These are phyloP conservation scores for Elongisporangium anandrum DNA, from an alignment of 352 stramenopile species.

Conservation along the genomic window DNA sequence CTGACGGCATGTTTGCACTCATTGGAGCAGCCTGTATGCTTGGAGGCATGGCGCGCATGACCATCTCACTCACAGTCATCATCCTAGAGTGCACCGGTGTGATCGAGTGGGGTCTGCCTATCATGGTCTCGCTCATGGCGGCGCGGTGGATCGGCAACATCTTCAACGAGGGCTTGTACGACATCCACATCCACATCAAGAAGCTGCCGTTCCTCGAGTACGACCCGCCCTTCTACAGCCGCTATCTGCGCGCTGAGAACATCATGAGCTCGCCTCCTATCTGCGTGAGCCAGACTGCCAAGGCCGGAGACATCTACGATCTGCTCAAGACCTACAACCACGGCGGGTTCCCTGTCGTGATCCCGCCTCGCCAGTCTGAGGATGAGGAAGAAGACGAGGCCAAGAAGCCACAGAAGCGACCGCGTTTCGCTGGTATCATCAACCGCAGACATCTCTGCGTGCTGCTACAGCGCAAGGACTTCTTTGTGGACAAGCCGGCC, in stretches of 20 bases:
- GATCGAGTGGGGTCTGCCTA: conserved; percentile 97
- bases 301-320: conserved; percentile 78
- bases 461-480: conserved; percentile 82
- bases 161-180: conserved; percentile 98
- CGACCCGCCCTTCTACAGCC: conserved; percentile 84
- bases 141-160: conserved; percentile 96
- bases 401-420: conserved; percentile 17
- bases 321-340: conserved; percentile 67
- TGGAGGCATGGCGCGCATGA: conserved; percentile 97
- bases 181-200: conserved; percentile 98
- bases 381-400: conserved; percentile 15
- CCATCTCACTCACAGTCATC: conserved; percentile 98
- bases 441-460: conserved; percentile 74
- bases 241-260: conserved; percentile 73
- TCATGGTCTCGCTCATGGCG: conserved; percentile 98
- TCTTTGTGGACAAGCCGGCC: conserved; percentile 70
- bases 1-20: conserved; percentile 94
- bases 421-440: conserved; percentile 73
- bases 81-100: conserved; percentile 98
- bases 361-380: conserved; percentile 34
- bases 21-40: conserved; percentile 96
- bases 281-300: conserved; percentile 65
- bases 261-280: conserved; percentile 69
- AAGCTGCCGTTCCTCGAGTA: conserved; percentile 96
- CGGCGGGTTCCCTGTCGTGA: conserved; percentile 69